Conservation (phyloP, 768 basidiomycete genomes). For the Trametes punicea region DNA sequence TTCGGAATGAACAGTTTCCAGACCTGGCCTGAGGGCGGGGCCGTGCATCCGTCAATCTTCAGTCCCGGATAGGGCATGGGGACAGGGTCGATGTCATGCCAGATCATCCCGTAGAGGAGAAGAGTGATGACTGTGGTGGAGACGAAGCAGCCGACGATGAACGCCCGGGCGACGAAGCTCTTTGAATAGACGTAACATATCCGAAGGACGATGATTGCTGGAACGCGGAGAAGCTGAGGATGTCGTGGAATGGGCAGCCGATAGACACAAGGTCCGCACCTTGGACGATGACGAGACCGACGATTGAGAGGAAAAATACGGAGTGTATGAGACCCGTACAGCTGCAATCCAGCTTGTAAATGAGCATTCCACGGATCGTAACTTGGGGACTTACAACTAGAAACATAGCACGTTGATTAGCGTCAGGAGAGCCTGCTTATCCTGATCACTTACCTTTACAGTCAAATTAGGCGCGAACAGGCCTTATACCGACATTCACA, state of each 20-base stretch:
- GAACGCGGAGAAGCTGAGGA: neutral
- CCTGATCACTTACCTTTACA: neutral
- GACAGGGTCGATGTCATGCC: constrained; percentile 8
- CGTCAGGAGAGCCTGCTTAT: neutral
- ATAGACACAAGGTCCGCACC: neutral
- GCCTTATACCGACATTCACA: neutral
- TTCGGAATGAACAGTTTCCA: constrained; percentile 21
- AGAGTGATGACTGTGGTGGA: neutral
- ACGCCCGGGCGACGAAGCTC: constrained; percentile 2
- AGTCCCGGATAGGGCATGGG: constrained; percentile 11
- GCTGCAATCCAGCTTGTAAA: neutral
- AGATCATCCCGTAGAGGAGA: constrained; percentile 7
- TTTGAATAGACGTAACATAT: constrained; percentile 23
- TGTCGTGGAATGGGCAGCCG: neutral
- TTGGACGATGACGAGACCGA: constrained; percentile 14
- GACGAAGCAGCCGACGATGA: constrained; percentile 15
- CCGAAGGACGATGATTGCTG: constrained; percentile 24
- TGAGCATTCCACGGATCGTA: neutral
- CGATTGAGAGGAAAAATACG: constrained; percentile 10
- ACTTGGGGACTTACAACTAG: neutral
- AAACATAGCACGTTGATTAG: neutral
- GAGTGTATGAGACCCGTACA: constrained; percentile 8
- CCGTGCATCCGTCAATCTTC: constrained; percentile 13
- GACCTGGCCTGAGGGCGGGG: constrained; percentile 15
- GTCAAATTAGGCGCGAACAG: constrained; percentile 4